A percentile compares a stretch with the other conserved stretches of the same genome.
Conservation (phyloP, 1,284 basidiomycete species). For the Xerocomus nothofagi region DNA sequence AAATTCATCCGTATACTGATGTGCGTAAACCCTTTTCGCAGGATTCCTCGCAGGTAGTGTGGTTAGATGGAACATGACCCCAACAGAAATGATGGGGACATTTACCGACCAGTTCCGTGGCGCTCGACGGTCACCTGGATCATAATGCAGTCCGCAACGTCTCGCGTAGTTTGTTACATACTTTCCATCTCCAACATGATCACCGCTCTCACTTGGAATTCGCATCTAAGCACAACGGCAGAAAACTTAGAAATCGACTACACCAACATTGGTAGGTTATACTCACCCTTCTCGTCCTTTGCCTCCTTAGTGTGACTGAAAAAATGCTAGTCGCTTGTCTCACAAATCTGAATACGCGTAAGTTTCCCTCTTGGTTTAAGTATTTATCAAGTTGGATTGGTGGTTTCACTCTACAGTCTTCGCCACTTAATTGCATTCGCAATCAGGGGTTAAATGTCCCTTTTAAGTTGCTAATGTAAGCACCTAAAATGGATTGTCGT, state of each 20-base stretch:
- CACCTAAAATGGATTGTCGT: constrained; percentile 8
- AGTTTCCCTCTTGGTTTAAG: background rate
- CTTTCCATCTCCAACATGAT: background rate
- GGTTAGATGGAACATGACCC: constrained; percentile 35
- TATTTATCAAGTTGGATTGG: background rate
- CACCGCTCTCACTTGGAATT: background rate
- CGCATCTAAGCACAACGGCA: background rate
- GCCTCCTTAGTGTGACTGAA: background rate
- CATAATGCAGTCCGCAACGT: constrained; percentile 4
- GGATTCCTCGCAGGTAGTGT: constrained; percentile 33
- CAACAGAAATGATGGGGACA: constrained; percentile 25
- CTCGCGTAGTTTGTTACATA: constrained; percentile 7
- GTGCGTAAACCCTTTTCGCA: background rate
- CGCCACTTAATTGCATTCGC: background rate
- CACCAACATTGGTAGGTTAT: background rate
- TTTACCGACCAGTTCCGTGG: constrained; percentile 15
- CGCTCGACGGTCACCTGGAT: constrained; percentile 1
- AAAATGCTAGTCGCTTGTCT: background rate
- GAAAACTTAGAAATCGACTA: background rate
- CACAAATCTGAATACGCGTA: background rate
- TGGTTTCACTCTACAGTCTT: background rate
- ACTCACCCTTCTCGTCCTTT: background rate
- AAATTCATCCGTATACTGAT: constrained; percentile 8
- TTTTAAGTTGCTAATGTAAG: constrained; percentile 10
- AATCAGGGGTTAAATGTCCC: constrained; percentile 3